phyloP scores from a whole-genome alignment of 2,329 filamentous ascomycete species.

The Beauveria asiatica region DNA sequence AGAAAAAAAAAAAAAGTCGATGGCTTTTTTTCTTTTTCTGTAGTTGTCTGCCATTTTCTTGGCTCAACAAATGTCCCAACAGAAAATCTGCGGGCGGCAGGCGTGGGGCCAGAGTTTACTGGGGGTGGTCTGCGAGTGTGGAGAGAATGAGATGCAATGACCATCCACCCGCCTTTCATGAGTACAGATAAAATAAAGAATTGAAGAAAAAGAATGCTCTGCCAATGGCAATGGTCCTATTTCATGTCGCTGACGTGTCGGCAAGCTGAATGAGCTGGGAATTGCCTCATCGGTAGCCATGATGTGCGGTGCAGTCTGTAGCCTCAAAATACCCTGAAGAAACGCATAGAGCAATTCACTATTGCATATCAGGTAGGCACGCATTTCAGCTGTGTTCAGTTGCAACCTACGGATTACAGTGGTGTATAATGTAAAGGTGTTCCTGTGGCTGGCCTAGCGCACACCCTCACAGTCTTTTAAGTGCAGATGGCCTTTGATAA shows the following conservation, averaged over 20 bases:
- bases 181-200: too few species aligned
- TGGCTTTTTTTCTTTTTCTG: not conserved
- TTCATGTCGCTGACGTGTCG: not conserved
- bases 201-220: not conserved
- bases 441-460: constrained; percentile 6
- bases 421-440: not conserved
- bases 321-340: not conserved
- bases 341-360: not conserved
- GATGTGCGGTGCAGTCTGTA: not conserved
- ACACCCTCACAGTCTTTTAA: not conserved
- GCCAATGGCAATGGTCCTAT: not conserved
- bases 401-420: too few species aligned
- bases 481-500: not conserved
- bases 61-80: constrained; percentile 31
- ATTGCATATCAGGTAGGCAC: not conserved
- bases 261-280: not conserved
- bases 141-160: not conserved
- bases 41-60: constrained; percentile 13
- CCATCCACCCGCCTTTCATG: not conserved
- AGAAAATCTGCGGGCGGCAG: constrained; percentile 17
- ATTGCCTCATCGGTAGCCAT: not conserved
- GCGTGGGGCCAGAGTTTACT: not conserved
- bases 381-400: not conserved
- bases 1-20: not conserved
- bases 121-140: not conserved